phyloP scores from a whole-genome alignment of 2,329 filamentous ascomycete genomes.

The Sporothrix pallida region DNA sequence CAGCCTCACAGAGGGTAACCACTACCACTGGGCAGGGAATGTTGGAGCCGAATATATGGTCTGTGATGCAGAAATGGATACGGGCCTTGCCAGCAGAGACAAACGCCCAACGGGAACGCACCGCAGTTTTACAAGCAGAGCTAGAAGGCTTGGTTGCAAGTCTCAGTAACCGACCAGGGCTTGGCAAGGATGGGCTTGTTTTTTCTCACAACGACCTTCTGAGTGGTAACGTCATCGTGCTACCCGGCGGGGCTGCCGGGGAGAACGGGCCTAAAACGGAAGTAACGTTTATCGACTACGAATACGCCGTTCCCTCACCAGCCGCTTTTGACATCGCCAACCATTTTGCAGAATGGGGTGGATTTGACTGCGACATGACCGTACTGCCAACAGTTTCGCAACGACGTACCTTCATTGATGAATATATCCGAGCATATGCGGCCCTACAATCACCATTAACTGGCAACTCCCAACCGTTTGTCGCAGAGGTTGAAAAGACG shows the following conservation, averaged over 20 bases:
- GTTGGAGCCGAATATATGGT: conserved; percentile 83
- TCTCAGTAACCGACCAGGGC: conserved; percentile 76
- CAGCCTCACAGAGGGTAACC: conserved; percentile 61
- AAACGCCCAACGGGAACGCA: conserved; percentile 69
- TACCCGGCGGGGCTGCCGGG: conserved; percentile 44
- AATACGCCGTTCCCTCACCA: conserved; percentile 93
- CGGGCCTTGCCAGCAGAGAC: conserved; percentile 78
- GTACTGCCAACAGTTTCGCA: conserved; percentile 79
- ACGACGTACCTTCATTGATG: conserved; percentile 78
- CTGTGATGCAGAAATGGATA: conserved; percentile 96
- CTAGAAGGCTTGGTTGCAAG: conserved; percentile 71
- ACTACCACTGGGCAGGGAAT: conserved; percentile 40
- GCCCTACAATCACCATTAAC: conserved; percentile 48
- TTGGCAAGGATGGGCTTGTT: conserved; percentile 78
- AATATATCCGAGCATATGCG: conserved; percentile 81
- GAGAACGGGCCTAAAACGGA: conserved; percentile 4
- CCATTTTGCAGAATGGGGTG: conserved; percentile 98
- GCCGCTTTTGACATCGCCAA: conserved; percentile 97
- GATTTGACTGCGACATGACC: conserved; percentile 90
- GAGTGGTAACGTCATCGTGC: conserved; percentile 93
- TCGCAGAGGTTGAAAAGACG: conserved; percentile 67
- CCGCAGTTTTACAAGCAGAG: conserved; percentile 74
- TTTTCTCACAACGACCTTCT: conserved; percentile 96
- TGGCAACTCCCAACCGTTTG: conserved; percentile 47
- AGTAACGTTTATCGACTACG: conserved; percentile 95